Base-by-base conservation (phyloP, 2,329 filamentous ascomycete species). In the Neonectria punicea region DNA sequence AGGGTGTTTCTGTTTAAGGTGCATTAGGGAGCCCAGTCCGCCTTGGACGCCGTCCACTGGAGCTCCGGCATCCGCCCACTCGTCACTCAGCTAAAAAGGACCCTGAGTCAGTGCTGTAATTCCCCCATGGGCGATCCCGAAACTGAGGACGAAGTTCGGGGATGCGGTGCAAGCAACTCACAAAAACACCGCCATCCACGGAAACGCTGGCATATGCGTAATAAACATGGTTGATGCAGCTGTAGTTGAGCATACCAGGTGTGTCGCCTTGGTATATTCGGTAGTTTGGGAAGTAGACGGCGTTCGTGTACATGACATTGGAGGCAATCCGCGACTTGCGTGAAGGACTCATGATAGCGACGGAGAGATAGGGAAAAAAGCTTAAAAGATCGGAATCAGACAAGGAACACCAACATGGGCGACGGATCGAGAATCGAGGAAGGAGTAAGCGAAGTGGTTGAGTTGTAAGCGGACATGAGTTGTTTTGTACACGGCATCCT, bases 251-350 rank as follows among this genome's bases (percentile, higher is more conserved):
- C 60, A 89, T 89, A 1, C 88, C 92, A 0, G 93, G 93, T 16
- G 91, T 91, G 72, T 93, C 88, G 68, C 90, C 87, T 61, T 86
- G 85, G 79, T 94, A 93, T 70, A 93, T 87, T 63, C 89, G 85
- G 81, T 88, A 89, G 79, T 93, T 95, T n/a, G 92, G 92, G 78
- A 93, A 96, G 80, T 95, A 96, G 18, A 93, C 91, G 22, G 90
- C 92, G 78, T 96, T 96, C 74, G 87, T 87, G 75, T 84, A 86
- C 80, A 88, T 86, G 66, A 89, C 82, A 65, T 77, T 76, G 34
- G 80, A 78, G 46, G 80, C 75, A 70, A 84, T 80, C 67, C 82
- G 82, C 69, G 82, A 79, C 76, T 79, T 84, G 73, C 80, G 82
- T 47, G 82, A 82, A 14, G 81, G 80, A 54, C 81, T 82, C 69